These are phyloP conservation scores for Hanseniaspora mollemarum DNA, from an alignment of 805 yeast species.

Conservation along the genomic window DNA sequence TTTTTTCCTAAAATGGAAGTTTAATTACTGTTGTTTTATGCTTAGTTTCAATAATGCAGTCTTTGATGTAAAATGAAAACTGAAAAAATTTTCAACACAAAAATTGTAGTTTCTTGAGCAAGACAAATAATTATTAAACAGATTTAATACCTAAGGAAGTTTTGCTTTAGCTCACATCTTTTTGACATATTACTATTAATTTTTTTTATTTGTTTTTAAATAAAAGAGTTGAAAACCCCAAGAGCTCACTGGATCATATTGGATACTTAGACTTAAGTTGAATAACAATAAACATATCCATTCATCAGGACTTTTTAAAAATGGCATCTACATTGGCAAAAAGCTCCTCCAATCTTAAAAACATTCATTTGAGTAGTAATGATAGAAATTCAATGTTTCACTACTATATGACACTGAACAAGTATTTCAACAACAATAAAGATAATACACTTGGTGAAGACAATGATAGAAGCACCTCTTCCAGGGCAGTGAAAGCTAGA, in stretches of 20 bases:
- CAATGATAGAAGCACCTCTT: conserved; percentile 28
- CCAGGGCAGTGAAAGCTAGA: conserved; percentile 68
- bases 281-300: too few species aligned
- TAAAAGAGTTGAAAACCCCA: too few species aligned
- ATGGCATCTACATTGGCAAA: conserved; percentile 33
- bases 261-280: too few species aligned
- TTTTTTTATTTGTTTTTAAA: too few species aligned
- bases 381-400: conserved; percentile 12
- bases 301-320: too few species aligned
- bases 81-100: too few species aligned
- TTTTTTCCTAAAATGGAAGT: conserved; percentile 16
- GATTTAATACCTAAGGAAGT: too few species aligned
- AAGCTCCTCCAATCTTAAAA: not conserved
- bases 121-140: too few species aligned
- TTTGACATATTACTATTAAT: too few species aligned
- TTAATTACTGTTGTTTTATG: conserved; percentile 31
- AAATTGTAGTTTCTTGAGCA: too few species aligned
- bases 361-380: conserved; percentile 6
- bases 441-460: not conserved
- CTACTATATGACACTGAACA: conserved; percentile 11
- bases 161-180: too few species aligned
- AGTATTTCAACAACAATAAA: conserved; percentile 2
- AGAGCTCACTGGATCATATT: too few species aligned
- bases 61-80: not conserved
- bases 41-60: conserved; percentile 29